These are phyloP conservation scores for Curvularia eragrostidis DNA, from an alignment of 2,329 filamentous ascomycete genomes.

Conservation along the genomic window DNA sequence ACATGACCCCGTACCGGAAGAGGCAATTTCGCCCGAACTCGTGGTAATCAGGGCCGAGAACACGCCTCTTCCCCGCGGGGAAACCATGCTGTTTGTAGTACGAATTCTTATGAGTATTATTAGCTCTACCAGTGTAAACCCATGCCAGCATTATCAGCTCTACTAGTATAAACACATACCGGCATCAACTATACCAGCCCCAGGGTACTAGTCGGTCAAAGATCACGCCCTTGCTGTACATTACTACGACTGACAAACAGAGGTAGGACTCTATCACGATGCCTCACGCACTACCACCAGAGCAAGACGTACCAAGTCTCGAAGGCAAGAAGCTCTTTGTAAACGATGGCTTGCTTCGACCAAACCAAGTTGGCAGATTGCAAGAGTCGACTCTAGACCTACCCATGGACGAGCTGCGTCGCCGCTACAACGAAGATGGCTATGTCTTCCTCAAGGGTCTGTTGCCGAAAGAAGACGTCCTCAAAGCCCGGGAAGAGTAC, in stretches of 20 bases:
- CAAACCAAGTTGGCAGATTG: conserved; percentile 54
- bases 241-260: not conserved
- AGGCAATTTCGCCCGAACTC: conserved; percentile 23
- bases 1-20: conserved; percentile 20
- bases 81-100: not conserved
- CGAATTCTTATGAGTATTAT: no score
- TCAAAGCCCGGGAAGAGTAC: conserved; percentile 60
- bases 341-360: conserved; percentile 56
- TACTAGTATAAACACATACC: no score
- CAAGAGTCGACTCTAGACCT: conserved; percentile 53
- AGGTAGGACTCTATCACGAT: conserved; percentile 23
- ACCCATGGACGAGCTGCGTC: conserved; percentile 58
- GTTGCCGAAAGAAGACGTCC: conserved; percentile 60
- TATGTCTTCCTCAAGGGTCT: conserved; percentile 64
- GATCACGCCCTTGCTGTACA: not conserved
- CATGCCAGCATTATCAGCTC: no score
- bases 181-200: not conserved
- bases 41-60: not conserved
- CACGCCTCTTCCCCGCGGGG: not conserved
- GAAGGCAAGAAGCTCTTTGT: conserved; percentile 49
- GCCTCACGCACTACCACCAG: conserved; percentile 44
- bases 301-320: conserved; percentile 32
- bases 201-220: not conserved
- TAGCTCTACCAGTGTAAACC: no score
- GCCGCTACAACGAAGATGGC: conserved; percentile 58